Base-by-base conservation (phyloP, 495 filamentous ascomycete species). In the Penicillium angulare region DNA sequence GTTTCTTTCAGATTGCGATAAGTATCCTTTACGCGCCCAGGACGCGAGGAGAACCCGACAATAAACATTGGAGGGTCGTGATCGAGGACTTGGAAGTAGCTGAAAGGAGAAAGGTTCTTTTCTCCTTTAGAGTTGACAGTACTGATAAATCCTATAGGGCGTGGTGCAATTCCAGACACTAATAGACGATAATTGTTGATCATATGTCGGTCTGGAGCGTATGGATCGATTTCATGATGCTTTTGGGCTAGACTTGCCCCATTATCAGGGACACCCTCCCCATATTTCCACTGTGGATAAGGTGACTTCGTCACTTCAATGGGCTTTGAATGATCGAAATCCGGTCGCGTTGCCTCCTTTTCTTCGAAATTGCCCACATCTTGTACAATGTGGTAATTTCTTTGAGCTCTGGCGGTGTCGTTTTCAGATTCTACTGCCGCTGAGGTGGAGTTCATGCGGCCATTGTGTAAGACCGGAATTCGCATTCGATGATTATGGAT, bases 1-100 rank as follows among this genome's bases (percentile, higher is more conserved):
- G 77, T 81, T 22, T 83, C 83, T 39, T 73, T 59, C 22, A 96
- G 68, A 64, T 95, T 92, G 50, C 69, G 67, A 41, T 88, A 75
- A 7, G 83, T 84, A 61, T 96, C 91, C 62, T 95, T 95, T 8
- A 72, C 69, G 1, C 69, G 66, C 0, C 72, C 72, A 5, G 79
- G 72, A 9, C 77, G 70, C 3, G 74, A 73, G 0, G 79, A 76
- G 63, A 89, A 87, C 3, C 91, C 89, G 6, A 96, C 66, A 20
- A 79, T 79, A 72, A 96, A 93, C 40, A 93, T 77, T 2, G 91
- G 91, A 3, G 91, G 91, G 66, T 96, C 91, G 60, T 91, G 87
- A 56, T 85, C 83, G 46, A 95, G 76, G 7, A 95, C 62, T 43
- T 87, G 79, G 66, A 88, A 89, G 71, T 91, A 95, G 52, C 78